Evolutionary conservation across 2,329 filamentous ascomycete species (phyloP).

Genomic region (Neocucurbitaria cava): DNA sequence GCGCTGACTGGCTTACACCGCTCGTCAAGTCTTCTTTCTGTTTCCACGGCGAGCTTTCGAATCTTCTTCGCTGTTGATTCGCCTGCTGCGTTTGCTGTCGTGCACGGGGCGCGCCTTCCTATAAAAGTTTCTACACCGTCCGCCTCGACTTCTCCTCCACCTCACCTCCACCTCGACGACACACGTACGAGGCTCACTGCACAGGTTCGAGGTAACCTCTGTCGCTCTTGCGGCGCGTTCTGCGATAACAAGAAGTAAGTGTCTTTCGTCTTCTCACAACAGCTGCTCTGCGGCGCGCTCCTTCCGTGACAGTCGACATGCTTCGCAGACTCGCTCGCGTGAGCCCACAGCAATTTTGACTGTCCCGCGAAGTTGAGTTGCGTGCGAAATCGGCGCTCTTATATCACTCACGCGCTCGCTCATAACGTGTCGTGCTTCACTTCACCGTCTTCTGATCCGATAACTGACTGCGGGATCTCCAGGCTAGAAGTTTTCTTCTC

Average conservation of each 20-base stretch:
- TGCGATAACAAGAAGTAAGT: conserved; percentile 4
- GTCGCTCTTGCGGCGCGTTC: not conserved
- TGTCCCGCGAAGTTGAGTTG: not conserved
- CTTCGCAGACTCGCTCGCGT: conserved; percentile 3
- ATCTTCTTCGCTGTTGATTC: not conserved
- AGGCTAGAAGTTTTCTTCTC: not conserved
- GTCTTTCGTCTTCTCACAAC: not conserved
- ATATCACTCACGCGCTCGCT: not conserved
- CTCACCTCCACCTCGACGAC: conserved; percentile 9
- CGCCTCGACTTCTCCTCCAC: conserved; percentile 3
- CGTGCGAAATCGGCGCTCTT: not conserved
- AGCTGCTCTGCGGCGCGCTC: not conserved
- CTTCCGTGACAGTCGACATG: not conserved
- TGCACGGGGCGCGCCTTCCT: conserved; percentile 19
- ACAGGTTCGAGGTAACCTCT: not conserved
- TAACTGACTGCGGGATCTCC: conserved; percentile 5
- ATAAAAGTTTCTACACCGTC: conserved; percentile 7
- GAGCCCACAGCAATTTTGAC: not conserved
- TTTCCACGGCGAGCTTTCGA: conserved; percentile 1
- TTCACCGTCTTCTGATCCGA: not conserved
- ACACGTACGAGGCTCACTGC: not conserved
- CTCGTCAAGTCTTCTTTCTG: not conserved
- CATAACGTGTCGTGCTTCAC: conserved; percentile 1
- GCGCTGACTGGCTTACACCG: not conserved
- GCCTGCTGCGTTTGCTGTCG: conserved; percentile 9